Evolutionary conservation across 2,329 filamentous ascomycete species (phyloP).

Genomic region (Neofusicoccum sp.): DNA sequence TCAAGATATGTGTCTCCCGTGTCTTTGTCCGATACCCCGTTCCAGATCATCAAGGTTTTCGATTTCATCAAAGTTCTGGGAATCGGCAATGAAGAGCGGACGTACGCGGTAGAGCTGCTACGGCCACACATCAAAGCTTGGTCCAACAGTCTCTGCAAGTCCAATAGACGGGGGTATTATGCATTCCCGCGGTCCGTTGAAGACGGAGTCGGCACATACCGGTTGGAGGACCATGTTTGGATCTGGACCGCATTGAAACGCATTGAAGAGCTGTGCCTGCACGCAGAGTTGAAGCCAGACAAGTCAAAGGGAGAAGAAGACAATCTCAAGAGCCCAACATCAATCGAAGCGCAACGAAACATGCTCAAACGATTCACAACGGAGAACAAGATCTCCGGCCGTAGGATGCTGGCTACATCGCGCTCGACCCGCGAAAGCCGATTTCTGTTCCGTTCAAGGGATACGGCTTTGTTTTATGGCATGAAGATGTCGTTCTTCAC

Average conservation of each 20-base stretch:
- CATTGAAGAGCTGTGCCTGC: not conserved
- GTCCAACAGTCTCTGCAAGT: not conserved
- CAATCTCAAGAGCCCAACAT: not conserved
- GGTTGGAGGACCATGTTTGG: slow-evolving; percentile 12
- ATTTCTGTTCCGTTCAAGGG: slow-evolving; percentile 18
- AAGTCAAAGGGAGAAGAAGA: not conserved
- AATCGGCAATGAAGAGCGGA: not conserved
- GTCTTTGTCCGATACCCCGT: slow-evolving; percentile 10
- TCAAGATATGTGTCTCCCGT: not conserved
- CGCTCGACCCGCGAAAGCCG: slow-evolving; percentile 2
- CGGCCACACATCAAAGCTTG: not conserved
- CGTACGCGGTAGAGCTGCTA: not conserved
- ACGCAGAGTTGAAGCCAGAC: not conserved
- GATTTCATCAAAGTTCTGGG: not conserved
- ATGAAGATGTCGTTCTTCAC: not conserved
- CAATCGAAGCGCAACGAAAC: not conserved
- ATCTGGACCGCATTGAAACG: slow-evolving; percentile 2
- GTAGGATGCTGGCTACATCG: slow-evolving; percentile 16
- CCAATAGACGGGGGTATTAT: not conserved
- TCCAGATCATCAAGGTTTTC: slow-evolving; percentile 15
- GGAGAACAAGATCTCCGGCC: not conserved
- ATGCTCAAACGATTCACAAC: not conserved
- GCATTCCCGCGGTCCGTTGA: not conserved
- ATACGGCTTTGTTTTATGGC: slow-evolving; percentile 17
- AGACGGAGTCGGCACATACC: not conserved